Percentiles rank a stretch among this genome's conserved stretches.
phyloP scores from a whole-genome alignment of 768 basidiomycete genomes.

The Tremella mesenterica region DNA sequence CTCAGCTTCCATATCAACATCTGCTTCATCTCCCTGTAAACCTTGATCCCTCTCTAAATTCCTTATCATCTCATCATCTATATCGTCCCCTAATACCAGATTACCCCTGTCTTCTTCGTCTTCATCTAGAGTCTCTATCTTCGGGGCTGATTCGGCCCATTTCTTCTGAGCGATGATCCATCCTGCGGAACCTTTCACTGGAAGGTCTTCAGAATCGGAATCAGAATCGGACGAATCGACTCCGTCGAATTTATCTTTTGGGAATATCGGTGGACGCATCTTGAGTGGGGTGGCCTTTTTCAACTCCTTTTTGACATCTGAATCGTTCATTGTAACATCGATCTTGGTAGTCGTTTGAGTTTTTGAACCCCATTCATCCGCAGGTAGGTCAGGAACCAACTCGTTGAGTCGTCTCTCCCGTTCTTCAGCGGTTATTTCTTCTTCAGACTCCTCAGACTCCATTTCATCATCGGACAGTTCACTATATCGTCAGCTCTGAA shows the following conservation, averaged over 20 bases:
- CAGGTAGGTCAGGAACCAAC: slow-evolving; percentile 69
- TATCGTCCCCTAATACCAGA: slow-evolving; percentile 13
- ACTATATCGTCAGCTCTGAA: slow-evolving; percentile 44
- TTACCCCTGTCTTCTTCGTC: slow-evolving; percentile 18
- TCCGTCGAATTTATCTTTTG: slow-evolving; percentile 80
- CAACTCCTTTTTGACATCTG: too few relatives aligned
- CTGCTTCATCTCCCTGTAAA: slow-evolving; percentile 49
- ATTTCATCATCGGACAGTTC: slow-evolving; percentile 61
- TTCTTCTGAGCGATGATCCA: slow-evolving; percentile 32
- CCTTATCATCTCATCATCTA: slow-evolving; percentile 29
- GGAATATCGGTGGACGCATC: slow-evolving; percentile 68
- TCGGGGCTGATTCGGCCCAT: slow-evolving; percentile 18
- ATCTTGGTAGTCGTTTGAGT: slow-evolving; percentile 6
- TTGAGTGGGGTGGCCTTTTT: too few relatives aligned
- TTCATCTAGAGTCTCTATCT: slow-evolving; percentile 27
- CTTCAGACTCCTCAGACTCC: slow-evolving; percentile 47
- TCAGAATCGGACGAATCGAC: slow-evolving; percentile 59
- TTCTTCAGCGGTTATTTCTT: slow-evolving; percentile 47
- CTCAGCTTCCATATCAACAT: slow-evolving; percentile 79
- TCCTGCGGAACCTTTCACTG: slow-evolving; percentile 26
- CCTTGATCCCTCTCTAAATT: slow-evolving; percentile 11
- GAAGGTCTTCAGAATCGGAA: slow-evolving; percentile 13
- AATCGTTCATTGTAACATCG: too few relatives aligned
- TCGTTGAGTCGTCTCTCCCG: slow-evolving; percentile 64
- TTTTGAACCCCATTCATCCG: slow-evolving; percentile 73